These are phyloP conservation scores for Blepharisma stoltei DNA, from an alignment of 73 alveolate species.

Conservation along the genomic window DNA sequence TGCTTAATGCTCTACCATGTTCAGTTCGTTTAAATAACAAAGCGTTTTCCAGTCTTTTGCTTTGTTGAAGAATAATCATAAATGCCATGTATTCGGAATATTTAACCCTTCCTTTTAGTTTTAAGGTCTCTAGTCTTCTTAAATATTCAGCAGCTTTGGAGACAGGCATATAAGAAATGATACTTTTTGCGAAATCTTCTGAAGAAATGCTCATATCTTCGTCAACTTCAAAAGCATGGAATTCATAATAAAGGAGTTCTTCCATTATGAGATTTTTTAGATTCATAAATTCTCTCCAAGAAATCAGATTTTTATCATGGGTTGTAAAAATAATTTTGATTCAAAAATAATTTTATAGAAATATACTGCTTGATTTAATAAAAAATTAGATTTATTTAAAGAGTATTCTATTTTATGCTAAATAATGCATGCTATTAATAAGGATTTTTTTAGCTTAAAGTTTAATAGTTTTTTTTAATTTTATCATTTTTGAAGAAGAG, in stretches of 20 bases:
- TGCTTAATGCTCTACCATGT: conserved; percentile 38
- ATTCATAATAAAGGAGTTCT: conserved; percentile 54
- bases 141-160: conserved; percentile 35
- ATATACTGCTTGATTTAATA: too few relatives aligned
- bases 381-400: too few relatives aligned
- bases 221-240: conserved; percentile 55
- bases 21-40: not conserved
- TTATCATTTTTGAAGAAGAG: conserved; percentile 38
- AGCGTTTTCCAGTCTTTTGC: conserved; percentile 46
- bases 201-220: conserved; percentile 50
- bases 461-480: too few relatives aligned
- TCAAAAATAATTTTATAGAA: too few relatives aligned
- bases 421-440: too few relatives aligned
- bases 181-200: conserved; percentile 65
- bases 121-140: conserved; percentile 40
- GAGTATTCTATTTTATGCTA: too few relatives aligned
- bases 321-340: too few relatives aligned
- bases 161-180: conserved; percentile 51
- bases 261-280: conserved; percentile 34
- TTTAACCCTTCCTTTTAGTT: conserved; percentile 46
- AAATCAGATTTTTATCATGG: conserved; percentile 31
- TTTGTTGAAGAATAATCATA: conserved; percentile 47
- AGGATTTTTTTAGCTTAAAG: too few relatives aligned
- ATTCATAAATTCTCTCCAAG: conserved; percentile 36
- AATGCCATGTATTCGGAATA: conserved; percentile 57